Evolutionary conservation across 345 rosid genomes (phyloP).

Genomic region (Syzygium jambos): DNA sequence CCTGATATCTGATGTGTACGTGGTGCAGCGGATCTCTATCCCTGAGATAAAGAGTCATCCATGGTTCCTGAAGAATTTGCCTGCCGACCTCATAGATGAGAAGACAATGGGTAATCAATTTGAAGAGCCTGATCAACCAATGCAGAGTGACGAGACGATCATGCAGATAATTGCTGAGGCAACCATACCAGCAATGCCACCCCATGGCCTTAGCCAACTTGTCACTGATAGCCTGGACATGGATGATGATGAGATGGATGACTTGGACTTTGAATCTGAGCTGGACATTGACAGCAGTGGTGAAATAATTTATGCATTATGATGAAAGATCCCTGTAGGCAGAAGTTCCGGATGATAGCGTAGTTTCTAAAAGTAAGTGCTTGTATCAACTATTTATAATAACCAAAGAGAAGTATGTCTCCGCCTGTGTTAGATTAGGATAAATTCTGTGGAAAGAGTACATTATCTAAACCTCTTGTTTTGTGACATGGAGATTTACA

Average conservation of each 20-base stretch:
- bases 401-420: not conserved
- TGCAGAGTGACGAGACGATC: conserved; percentile 72
- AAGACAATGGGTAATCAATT: conserved; percentile 39
- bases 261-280: conserved; percentile 75
- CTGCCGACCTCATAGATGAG: conserved; percentile 65
- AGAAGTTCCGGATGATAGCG: not conserved
- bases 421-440: not conserved
- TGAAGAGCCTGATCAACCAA: conserved; percentile 83
- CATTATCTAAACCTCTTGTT: not conserved
- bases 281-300: conserved; percentile 91
- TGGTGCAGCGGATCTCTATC: conserved; percentile 73
- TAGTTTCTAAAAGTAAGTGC: not conserved
- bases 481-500: not conserved
- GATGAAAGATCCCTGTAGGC: not conserved
- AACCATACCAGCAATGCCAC: conserved; percentile 65
- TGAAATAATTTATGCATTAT: conserved; percentile 76
- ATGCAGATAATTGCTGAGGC: conserved; percentile 97
- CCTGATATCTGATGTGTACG: not conserved
- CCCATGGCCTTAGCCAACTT: conserved; percentile 35
- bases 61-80: conserved; percentile 94
- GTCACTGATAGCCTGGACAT: conserved; percentile 56
- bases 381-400: not conserved
- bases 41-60: conserved; percentile 65
- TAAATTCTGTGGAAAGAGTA: not conserved
- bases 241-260: conserved; percentile 91